Percentiles rank a stretch among this genome's conserved stretches.
Conservation (phyloP, 2,329 filamentous ascomycete genomes). For the Pleoardoris graminearum region DNA sequence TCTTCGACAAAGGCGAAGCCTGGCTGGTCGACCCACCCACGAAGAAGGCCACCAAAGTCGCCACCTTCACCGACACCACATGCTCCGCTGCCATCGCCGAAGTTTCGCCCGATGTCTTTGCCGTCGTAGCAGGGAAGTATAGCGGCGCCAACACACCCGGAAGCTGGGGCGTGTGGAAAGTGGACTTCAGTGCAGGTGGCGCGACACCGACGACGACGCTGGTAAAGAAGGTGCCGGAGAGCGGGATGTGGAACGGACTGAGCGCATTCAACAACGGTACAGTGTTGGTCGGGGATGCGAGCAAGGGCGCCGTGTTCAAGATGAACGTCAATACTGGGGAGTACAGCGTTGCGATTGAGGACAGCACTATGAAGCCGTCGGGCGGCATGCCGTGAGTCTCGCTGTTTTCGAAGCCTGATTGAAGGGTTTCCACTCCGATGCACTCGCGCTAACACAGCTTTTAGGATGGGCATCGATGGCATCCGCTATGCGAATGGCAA, state of each 20-base stretch:
- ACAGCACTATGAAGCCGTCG: slow-evolving; percentile 18
- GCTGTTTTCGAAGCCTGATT: slow-evolving; percentile 11
- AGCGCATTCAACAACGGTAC: slow-evolving; percentile 22
- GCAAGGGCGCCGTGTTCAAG: slow-evolving; percentile 22
- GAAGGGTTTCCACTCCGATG: too few relatives aligned
- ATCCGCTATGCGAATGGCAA: slow-evolving; percentile 21
- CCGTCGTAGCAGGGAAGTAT: slow-evolving; percentile 23
- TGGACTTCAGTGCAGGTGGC: slow-evolving; percentile 20
- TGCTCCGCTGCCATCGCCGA: slow-evolving; percentile 22
- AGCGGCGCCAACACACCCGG: slow-evolving; percentile 18
- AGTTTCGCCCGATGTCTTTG: slow-evolving; percentile 24
- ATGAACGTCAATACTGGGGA: slow-evolving; percentile 21
- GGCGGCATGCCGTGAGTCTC: slow-evolving; percentile 9
- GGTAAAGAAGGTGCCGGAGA: slow-evolving; percentile 22
- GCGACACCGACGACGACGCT: slow-evolving; percentile 14
- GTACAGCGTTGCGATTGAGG: slow-evolving; percentile 21
- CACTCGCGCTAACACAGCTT: neutral
- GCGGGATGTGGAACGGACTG: slow-evolving; percentile 20
- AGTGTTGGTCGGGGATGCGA: slow-evolving; percentile 23
- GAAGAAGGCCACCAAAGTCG: slow-evolving; percentile 19
- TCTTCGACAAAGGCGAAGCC: slow-evolving; percentile 23
- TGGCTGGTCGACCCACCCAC: slow-evolving; percentile 21
- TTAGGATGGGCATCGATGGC: slow-evolving; percentile 25
- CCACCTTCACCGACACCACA: slow-evolving; percentile 17
- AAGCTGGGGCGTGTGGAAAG: slow-evolving; percentile 24